phyloP scores from a whole-genome alignment of 805 yeast species.

The Candida coquimbonensis region DNA sequence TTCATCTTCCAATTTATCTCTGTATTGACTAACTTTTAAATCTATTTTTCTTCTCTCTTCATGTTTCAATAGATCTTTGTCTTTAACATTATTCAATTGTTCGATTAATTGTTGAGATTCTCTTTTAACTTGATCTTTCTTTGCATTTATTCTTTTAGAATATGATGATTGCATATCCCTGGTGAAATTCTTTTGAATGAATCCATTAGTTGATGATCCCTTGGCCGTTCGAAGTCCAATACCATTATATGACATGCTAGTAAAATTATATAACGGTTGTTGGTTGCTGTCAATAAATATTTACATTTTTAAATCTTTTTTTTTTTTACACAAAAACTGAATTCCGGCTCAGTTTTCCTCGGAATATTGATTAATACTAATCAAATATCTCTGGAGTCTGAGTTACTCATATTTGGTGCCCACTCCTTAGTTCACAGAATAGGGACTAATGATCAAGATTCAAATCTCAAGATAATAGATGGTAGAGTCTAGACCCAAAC shows the following conservation, averaged over 20 bases:
- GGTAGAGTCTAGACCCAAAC: too few relatives aligned
- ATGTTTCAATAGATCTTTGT: conserved; percentile 15
- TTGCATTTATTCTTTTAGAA: conserved; percentile 27
- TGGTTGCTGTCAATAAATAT: too few relatives aligned
- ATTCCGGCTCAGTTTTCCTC: too few relatives aligned
- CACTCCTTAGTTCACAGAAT: too few relatives aligned
- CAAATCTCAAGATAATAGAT: too few relatives aligned
- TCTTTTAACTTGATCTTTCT: conserved; percentile 8
- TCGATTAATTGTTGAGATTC: conserved; percentile 3
- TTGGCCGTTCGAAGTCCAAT: conserved; percentile 50
- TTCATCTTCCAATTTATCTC: conserved; percentile 47
- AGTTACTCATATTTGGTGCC: too few relatives aligned
- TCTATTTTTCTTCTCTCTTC: conserved; percentile 20
- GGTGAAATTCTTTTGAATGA: conserved; percentile 40
- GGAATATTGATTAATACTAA: too few relatives aligned
- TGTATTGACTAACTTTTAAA: conserved; percentile 39
- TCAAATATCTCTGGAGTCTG: too few relatives aligned
- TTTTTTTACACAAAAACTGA: too few relatives aligned
- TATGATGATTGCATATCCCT: conserved; percentile 30
- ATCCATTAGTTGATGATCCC: conserved; percentile 61
- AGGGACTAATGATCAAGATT: too few relatives aligned
- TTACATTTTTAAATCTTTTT: too few relatives aligned
- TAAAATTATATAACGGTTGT: too few relatives aligned
- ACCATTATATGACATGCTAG: conserved; percentile 47
- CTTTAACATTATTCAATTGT: conserved; percentile 9